Evolutionary conservation across 371 early-diverging fungal genomes (phyloP).

Genomic region (Sanchytrium tribonematis): DNA sequence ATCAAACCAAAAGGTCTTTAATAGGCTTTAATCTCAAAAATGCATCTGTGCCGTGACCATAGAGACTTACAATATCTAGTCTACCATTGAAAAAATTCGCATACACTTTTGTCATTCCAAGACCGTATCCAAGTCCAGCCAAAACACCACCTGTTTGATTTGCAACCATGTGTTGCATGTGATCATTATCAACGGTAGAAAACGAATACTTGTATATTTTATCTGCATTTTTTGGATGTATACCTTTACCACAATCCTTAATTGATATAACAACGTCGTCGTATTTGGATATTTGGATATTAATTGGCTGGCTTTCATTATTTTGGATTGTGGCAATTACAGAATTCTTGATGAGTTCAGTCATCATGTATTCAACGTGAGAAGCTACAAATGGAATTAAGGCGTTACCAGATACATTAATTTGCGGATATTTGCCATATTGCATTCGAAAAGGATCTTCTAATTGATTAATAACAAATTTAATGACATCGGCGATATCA

Average conservation of each 20-base stretch:
- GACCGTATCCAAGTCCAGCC: neutral
- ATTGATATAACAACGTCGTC: neutral
- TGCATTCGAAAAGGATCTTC: neutral
- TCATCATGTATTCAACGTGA: constrained; percentile 1
- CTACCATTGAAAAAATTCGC: neutral
- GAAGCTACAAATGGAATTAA: neutral
- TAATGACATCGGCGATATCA: neutral
- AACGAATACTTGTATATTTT: neutral
- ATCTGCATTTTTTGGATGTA: neutral
- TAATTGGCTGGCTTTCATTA: neutral
- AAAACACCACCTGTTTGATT: neutral
- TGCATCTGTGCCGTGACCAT: neutral
- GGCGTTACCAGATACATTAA: neutral
- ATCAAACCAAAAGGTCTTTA: too few species aligned
- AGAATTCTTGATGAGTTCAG: neutral
- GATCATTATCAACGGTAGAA: neutral
- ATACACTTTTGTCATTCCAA: neutral
- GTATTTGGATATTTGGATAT: neutral
- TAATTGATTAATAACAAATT: neutral
- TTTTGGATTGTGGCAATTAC: neutral
- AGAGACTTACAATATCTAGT: neutral
- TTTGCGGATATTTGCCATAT: neutral
- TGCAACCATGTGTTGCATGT: neutral
- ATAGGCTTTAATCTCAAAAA: neutral
- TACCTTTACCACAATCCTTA: neutral